A percentile compares a stretch with the other conserved stretches of the same genome.
Evolutionary conservation across 2,329 filamentous ascomycete species (phyloP).

Genomic region (Monilinia vaccinii-corymbosi): DNA sequence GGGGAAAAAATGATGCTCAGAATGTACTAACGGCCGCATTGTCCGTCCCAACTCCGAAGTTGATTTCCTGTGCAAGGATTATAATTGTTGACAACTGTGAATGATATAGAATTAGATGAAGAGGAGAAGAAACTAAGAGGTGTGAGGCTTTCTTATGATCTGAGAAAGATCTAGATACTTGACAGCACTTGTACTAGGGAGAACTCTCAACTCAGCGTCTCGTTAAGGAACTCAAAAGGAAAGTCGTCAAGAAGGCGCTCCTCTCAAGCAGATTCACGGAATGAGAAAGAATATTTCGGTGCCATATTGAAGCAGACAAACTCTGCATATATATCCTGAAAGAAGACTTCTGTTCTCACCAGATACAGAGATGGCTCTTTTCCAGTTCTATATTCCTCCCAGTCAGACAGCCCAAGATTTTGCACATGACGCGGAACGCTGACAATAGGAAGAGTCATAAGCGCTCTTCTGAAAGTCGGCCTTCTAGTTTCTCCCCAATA

Average conservation of each 20-base stretch:
- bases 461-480: too few relatives aligned
- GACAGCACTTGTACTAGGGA: too few relatives aligned
- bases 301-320: background rate
- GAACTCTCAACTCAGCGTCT: too few relatives aligned
- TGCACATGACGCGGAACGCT: background rate
- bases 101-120: too few relatives aligned
- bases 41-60: background rate
- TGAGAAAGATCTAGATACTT: too few relatives aligned
- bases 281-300: too few relatives aligned
- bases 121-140: too few relatives aligned
- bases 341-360: background rate
- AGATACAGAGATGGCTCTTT: background rate
- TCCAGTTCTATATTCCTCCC: background rate
- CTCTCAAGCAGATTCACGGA: background rate
- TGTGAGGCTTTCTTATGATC: too few relatives aligned
- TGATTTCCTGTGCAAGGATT: background rate
- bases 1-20: background rate
- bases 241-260: background rate
- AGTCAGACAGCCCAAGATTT: background rate
- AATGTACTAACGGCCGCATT: background rate
- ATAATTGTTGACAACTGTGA: too few relatives aligned
- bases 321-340: background rate
- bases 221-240: background rate
- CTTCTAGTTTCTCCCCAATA: too few relatives aligned
- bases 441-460: too few relatives aligned